Base-by-base conservation (phyloP, 495 filamentous ascomycete species). In the Elaphomyces granulatus region DNA sequence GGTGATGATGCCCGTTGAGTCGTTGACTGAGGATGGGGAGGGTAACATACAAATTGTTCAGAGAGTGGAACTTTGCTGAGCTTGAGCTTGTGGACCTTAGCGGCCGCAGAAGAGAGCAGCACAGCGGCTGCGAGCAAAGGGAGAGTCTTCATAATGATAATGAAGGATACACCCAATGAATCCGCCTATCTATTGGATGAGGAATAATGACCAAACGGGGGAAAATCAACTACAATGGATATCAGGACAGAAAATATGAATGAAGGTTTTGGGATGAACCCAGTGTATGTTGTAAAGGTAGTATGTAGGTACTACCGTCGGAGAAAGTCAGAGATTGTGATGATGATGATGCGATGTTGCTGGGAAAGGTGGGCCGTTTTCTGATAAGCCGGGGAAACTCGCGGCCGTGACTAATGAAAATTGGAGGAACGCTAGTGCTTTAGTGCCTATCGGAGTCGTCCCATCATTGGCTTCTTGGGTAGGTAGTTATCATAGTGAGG, bases 11-110 rank as follows among this genome's bases (percentile, higher is more conserved):
- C 26, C 20, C 26, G 17, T 10, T 37, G 12, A 17, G 19, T 26
- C 23, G 15, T 34, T n/a, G n/a, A n/a, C n/a, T n/a, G n/a, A n/a
- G n/a, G n/a, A n/a, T 32, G 31, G 32, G 30, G 32, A 15, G 23
- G 37, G 44, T 38, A 20, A 71, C 81, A 52, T 70, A 92, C 87
- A 52, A 99, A 75, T 65, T 95, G 88, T 60, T 96, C 83, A 16
- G 80, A 70, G 30, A 96, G 70, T 44, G 92, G 83, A 39, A 96
- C 67, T 77, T 99, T 99, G 73, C 93, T 81, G 50, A 99, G 78
- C 71, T 92, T 92, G 70, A 94, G 74, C 72, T 83, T 88, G 71
- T 94, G 85, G 32, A 90, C 70, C 53, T 77, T 83, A 44, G 82
- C 87, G 55, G 81, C 71, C 50, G 81, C 78, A 60, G 79, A 76